Evolutionary conservation across 768 basidiomycete species (phyloP).

Genomic region (Trametes gibbosa): DNA sequence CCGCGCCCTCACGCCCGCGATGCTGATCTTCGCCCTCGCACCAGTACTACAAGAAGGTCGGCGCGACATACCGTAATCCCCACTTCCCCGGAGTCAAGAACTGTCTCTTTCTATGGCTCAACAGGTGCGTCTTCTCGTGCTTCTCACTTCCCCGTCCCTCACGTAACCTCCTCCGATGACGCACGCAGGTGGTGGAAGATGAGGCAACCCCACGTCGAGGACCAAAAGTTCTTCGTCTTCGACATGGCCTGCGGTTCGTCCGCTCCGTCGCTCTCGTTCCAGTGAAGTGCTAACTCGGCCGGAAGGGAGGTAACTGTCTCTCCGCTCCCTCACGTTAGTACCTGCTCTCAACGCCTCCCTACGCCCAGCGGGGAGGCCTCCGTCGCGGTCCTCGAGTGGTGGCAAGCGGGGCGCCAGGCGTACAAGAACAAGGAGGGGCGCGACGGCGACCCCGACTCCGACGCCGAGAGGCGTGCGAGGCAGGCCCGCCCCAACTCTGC

Average conservation of each 20-base stretch:
- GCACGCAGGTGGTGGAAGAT: conserved; percentile 37
- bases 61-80: conserved; percentile 69
- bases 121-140: conserved; percentile 35
- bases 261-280: background rate
- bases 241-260: conserved; percentile 55
- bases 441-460: conserved; percentile 16
- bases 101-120: conserved; percentile 52
- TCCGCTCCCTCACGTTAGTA: background rate
- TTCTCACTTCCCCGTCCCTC: background rate
- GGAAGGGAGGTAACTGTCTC: conserved; percentile 28
- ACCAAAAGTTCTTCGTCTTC: conserved; percentile 40
- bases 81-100: conserved; percentile 66
- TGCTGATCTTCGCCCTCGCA: background rate
- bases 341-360: conserved; percentile 2
- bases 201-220: conserved; percentile 28
- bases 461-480: conserved; percentile 18
- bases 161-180: background rate
- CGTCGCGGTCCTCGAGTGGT: conserved; percentile 59
- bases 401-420: conserved; percentile 34
- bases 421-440: conserved; percentile 7
- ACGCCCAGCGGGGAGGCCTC: conserved; percentile 61
- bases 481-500: conserved; percentile 17
- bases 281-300: background rate
- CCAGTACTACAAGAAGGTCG: conserved; percentile 64
- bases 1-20: background rate